Conservation (phyloP, 495 filamentous ascomycete species). For the Podospora didyma region DNA sequence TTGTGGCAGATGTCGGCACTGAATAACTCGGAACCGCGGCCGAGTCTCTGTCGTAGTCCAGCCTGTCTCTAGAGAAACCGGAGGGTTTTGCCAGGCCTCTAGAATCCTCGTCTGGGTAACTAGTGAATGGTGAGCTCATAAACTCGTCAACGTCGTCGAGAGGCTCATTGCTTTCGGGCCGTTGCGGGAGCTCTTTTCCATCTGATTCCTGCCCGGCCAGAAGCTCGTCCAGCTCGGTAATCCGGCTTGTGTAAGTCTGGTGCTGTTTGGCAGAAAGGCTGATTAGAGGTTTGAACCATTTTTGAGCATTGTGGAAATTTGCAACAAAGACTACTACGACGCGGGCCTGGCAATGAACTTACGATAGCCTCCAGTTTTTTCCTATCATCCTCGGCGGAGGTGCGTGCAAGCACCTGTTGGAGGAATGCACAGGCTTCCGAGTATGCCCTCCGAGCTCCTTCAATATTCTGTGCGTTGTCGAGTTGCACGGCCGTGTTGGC, state of each 20-base stretch:
- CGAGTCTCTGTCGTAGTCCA: slow-evolving; percentile 6
- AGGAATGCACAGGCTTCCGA: slow-evolving; percentile 81
- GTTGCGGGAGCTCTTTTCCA: slow-evolving; percentile 70
- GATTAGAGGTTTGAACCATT: not conserved
- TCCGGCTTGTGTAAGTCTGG: slow-evolving; percentile 82
- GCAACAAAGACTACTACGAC: not conserved
- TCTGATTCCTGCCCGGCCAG: slow-evolving; percentile 55
- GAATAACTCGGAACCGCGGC: slow-evolving; percentile 28
- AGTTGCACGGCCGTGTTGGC: slow-evolving; percentile 92
- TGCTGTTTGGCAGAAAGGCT: slow-evolving; percentile 50
- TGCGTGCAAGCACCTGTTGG: slow-evolving; percentile 80
- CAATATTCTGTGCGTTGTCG: slow-evolving; percentile 91
- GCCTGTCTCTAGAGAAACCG: slow-evolving; percentile 1
- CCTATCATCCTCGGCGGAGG: slow-evolving; percentile 76
- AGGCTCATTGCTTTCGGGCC: slow-evolving; percentile 55
- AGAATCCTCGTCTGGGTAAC: slow-evolving; percentile 30
- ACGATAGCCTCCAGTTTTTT: slow-evolving; percentile 86
- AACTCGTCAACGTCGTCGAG: slow-evolving; percentile 41
- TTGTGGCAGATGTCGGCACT: slow-evolving; percentile 21
- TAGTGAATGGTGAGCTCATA: slow-evolving; percentile 43
- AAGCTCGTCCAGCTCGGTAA: slow-evolving; percentile 74
- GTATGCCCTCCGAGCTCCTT: slow-evolving; percentile 89
- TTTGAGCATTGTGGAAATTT: not conserved
- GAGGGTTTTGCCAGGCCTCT: not conserved
- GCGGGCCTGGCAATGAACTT: slow-evolving; percentile 36